Evolutionary conservation across 1,284 basidiomycete genomes (phyloP).

Genomic region (Microbotryomycetes sp.): DNA sequence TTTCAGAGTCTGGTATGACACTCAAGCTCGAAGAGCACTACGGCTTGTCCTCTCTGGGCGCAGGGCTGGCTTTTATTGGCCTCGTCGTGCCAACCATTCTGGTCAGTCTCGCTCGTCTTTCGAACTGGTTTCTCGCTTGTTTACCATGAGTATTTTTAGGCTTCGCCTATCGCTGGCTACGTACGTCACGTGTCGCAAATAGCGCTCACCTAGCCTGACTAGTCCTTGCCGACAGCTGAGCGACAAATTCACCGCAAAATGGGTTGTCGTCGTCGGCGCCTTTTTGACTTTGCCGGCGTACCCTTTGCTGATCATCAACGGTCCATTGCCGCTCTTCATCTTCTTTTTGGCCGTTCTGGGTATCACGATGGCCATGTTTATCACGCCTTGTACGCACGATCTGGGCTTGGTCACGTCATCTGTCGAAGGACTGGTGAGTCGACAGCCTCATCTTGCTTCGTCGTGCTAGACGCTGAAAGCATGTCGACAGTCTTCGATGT

Average conservation of each 20-base stretch:
- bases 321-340: slow-evolving; percentile 29
- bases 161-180: background rate
- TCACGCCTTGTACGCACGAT: slow-evolving; percentile 23
- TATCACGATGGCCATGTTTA: slow-evolving; percentile 15
- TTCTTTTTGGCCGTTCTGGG: slow-evolving; percentile 31
- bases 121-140: background rate
- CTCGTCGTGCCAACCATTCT: slow-evolving; percentile 28
- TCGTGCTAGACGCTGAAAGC: background rate
- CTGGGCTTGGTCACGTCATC: slow-evolving; percentile 9
- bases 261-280: slow-evolving; percentile 20
- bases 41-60: slow-evolving; percentile 23
- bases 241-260: slow-evolving; percentile 29
- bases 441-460: background rate
- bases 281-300: slow-evolving; percentile 15
- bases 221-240: background rate
- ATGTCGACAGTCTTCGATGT: background rate
- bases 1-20: slow-evolving; percentile 5
- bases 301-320: slow-evolving; percentile 28
- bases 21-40: slow-evolving; percentile 23
- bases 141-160: background rate
- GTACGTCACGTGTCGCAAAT: background rate
- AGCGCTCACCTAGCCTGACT: background rate
- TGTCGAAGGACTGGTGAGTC: background rate
- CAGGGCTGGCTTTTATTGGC: slow-evolving; percentile 33
- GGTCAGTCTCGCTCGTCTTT: background rate